Percentiles rank a stretch among this genome's conserved stretches.
phyloP scores from a whole-genome alignment of 805 yeast genomes.

The Lipomyces mesembrius region DNA sequence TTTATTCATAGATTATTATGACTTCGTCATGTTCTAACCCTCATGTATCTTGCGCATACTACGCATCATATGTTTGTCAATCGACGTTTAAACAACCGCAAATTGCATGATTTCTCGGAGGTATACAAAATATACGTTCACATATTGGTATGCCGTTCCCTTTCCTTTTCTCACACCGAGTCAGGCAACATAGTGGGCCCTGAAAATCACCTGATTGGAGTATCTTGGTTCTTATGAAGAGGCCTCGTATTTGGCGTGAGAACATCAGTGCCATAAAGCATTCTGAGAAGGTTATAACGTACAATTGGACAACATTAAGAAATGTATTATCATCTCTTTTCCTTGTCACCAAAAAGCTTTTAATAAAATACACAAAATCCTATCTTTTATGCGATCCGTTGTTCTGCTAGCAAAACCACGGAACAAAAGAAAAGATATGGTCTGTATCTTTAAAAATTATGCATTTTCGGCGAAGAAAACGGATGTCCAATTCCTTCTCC shows the following conservation, averaged over 20 bases:
- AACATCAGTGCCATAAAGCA: slow-evolving; percentile 6
- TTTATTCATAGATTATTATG: background rate
- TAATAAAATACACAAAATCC: slow-evolving; percentile 2
- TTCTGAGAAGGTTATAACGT: slow-evolving; percentile 13
- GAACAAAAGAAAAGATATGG: slow-evolving; percentile 1
- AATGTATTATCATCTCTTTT: background rate
- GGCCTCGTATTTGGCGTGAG: slow-evolving; percentile 4
- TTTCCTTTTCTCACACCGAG: background rate
- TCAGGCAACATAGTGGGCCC: slow-evolving; percentile 1
- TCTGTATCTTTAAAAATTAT: slow-evolving; percentile 2
- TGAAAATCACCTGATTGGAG: slow-evolving; percentile 4
- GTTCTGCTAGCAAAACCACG: slow-evolving; percentile 1
- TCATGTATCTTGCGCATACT: background rate
- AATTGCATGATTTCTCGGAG: background rate
- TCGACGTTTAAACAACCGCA: background rate
- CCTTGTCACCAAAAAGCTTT: slow-evolving; percentile 8
- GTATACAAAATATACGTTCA: background rate
- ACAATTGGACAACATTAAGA: slow-evolving; percentile 15
- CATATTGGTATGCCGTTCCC: background rate
- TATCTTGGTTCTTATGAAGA: slow-evolving; percentile 3
- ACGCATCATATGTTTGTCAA: background rate
- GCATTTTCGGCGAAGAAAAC: slow-evolving; percentile 12
- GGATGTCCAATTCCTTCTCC: slow-evolving; percentile 14
- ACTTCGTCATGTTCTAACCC: slow-evolving; percentile 1
- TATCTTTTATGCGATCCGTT: slow-evolving; percentile 1